Percentiles rank a stretch among this genome's conserved stretches.
Conservation (phyloP, 129 eudicot species). For the Flaveria linearis region DNA sequence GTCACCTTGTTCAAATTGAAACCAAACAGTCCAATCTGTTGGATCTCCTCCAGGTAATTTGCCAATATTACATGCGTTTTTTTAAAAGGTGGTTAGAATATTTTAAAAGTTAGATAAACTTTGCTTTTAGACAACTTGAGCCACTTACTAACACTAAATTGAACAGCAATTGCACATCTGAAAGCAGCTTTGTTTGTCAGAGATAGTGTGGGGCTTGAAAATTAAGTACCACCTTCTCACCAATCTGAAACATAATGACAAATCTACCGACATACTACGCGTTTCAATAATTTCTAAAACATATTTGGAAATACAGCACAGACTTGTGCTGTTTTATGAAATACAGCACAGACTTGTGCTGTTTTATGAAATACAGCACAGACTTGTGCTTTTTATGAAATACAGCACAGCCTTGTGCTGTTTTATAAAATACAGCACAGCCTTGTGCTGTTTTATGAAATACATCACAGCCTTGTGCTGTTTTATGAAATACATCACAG, state of each 20-base stretch:
- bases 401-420: too few relatives aligned
- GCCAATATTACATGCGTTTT: too few relatives aligned
- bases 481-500: too few relatives aligned
- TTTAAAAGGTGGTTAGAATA: background rate
- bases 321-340: too few relatives aligned
- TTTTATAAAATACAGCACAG: too few relatives aligned
- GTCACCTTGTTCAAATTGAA: conserved; percentile 90
- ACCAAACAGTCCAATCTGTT: conserved; percentile 76
- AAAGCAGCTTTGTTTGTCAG: conserved; percentile 27
- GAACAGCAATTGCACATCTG: conserved; percentile 21
- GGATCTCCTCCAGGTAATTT: conserved; percentile 80
- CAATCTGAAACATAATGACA: conserved; percentile 24
- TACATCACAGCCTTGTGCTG: too few relatives aligned
- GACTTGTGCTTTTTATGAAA: too few relatives aligned
- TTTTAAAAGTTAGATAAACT: conserved; percentile 6
- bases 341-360: too few relatives aligned
- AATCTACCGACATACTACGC: conserved; percentile 33
- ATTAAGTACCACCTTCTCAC: conserved; percentile 40
- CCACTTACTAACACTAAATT: conserved; percentile 23
- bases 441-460: too few relatives aligned
- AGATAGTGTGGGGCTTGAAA: conserved; percentile 40
- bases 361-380: too few relatives aligned
- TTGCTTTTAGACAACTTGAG: conserved; percentile 22
- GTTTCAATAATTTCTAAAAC: conserved; percentile 9
- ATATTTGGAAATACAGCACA: too few relatives aligned